Base-by-base conservation (phyloP, 768 basidiomycete genomes). In the Crepidotus variabilis region DNA sequence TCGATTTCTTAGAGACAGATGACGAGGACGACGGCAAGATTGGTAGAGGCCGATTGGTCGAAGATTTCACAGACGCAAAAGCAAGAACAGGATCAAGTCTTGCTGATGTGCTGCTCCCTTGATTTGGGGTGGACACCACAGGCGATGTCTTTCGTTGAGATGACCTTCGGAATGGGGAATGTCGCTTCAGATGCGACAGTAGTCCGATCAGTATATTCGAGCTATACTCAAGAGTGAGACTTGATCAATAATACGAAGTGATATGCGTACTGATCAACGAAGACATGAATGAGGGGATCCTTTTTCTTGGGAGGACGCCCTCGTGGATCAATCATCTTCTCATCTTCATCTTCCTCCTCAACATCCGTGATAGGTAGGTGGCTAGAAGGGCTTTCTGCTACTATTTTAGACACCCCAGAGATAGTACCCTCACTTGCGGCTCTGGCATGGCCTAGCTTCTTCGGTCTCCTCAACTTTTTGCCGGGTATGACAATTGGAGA, bases 161-260 rank as follows among this genome's bases (percentile, higher is more conserved):
- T 13, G 53, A 47, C 43, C 55, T 63, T 10, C 57, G 63, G 35
- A 52, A 49, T 21, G 56, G 58, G 11, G 60, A 65, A 28, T 61
- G 62, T 56, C 79, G 83, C 66, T 83, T 85, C 51, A 88, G 69
- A 69, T 87, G 83, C 24, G 78, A 82, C n/a, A 93, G 68, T 54
- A 93, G 79, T 33, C 92, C 92, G 58, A 94, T 86, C 47, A 94
- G 81, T 59, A 94, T 93, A 66, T 94, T 94, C 14, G 92, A 94
- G 61, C 92, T 93, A 28, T 22, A 76, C 65, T 58, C 78, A 77
- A 55, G 75, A 68, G 58, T 78, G 72, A 63, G 75, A 69, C 28
- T 28, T 28, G 59, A 67, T 55, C 21, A 60, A 66, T 21, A 59
- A 36, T 48, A 24, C 36, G 6, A 32, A 47, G 23, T n/a, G 13